Evolutionary conservation across 495 filamentous ascomycete species (phyloP).

Genomic region (Podospora anserina): DNA sequence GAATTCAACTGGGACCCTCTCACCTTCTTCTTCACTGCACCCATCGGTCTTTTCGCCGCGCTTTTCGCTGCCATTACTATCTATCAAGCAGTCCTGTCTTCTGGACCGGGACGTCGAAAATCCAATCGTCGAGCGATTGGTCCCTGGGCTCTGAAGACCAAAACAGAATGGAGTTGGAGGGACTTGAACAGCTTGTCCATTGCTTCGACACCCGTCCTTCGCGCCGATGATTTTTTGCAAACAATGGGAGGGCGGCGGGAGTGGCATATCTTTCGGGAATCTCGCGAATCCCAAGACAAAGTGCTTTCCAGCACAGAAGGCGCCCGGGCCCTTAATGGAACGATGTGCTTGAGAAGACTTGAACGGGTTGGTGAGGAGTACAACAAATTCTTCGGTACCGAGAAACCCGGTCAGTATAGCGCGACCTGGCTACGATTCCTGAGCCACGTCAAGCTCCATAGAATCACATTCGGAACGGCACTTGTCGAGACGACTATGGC

Average conservation of each 20-base stretch:
- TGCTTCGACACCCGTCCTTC: constrained; percentile 1
- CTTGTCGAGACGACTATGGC: constrained; percentile 1
- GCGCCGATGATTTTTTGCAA: neutral
- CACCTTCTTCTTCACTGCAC: constrained; percentile 3
- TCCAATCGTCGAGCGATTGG: constrained; percentile 6
- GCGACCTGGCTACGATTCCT: constrained; percentile 1
- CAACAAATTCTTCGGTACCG: neutral
- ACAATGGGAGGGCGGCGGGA: neutral
- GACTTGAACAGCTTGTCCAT: constrained; percentile 3
- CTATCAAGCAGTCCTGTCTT: constrained; percentile 6
- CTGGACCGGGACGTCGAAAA: constrained; percentile 2
- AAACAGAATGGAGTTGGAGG: constrained; percentile 7
- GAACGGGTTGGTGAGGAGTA: no score
- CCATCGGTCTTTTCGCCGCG: constrained; percentile 1
- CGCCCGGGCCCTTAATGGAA: neutral
- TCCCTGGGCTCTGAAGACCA: neutral
- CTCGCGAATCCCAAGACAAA: neutral
- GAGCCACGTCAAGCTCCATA: neutral
- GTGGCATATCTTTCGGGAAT: neutral
- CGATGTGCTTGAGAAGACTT: neutral
- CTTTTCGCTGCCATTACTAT: neutral
- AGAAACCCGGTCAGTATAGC: neutral
- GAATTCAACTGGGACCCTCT: constrained; percentile 4
- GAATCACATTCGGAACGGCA: neutral
- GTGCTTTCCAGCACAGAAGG: neutral